Evolutionary conservation across 2,329 filamentous ascomycete genomes (phyloP).

Genomic region (Botrytis sinoallii): DNA sequence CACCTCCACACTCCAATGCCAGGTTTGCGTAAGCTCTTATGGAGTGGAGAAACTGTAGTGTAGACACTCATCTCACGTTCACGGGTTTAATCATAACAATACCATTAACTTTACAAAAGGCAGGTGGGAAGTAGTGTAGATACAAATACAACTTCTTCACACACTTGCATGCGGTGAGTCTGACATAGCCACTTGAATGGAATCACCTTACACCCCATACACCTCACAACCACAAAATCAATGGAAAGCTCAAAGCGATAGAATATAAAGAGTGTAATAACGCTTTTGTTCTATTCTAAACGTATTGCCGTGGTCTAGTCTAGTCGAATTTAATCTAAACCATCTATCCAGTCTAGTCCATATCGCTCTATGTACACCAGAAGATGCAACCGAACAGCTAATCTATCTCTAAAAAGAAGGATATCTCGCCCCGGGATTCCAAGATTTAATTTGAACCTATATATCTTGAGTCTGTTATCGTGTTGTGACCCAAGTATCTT

Average conservation of each 20-base stretch:
- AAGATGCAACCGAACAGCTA: not conserved
- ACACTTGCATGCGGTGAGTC: not conserved
- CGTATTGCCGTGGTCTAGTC: not conserved
- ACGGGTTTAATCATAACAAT: not conserved
- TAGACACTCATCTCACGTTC: not conserved
- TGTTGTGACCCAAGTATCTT: not conserved
- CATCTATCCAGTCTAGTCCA: not conserved
- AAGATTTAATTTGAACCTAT: not conserved
- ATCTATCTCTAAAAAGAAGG: conserved; percentile 10
- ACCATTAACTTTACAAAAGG: not conserved
- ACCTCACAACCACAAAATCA: not conserved
- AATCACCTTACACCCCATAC: not conserved
- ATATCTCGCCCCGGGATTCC: not conserved
- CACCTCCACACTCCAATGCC: not conserved
- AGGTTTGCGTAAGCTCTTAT: not conserved
- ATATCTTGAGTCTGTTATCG: not conserved
- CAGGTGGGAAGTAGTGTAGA: not conserved
- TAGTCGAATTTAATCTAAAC: not conserved
- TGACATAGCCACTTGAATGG: not conserved
- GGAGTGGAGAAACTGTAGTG: not conserved
- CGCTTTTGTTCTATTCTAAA: not conserved
- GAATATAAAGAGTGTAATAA: not conserved
- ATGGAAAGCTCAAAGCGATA: not conserved
- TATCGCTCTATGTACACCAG: not conserved
- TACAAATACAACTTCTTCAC: not conserved